A percentile compares a stretch with the other conserved stretches of the same genome.
phyloP scores from a whole-genome alignment of 1,284 basidiomycete species.

The Tilletiopsis washingtonensis region DNA sequence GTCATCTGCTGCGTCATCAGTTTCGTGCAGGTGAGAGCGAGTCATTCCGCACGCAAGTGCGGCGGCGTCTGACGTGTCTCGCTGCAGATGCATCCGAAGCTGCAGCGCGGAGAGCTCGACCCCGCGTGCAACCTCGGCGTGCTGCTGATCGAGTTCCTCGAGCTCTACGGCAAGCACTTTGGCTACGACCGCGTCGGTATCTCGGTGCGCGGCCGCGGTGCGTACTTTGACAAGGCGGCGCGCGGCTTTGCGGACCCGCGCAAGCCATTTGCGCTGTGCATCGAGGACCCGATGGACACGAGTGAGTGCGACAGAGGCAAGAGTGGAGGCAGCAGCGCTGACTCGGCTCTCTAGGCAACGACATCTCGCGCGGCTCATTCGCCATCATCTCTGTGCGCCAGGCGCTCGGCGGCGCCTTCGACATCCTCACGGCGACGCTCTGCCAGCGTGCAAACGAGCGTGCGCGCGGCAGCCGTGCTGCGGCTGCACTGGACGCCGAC shows the following conservation, averaged over 20 bases:
- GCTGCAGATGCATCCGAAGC: constrained; percentile 81
- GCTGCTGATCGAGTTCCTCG: constrained; percentile 89
- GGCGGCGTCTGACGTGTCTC: neutral
- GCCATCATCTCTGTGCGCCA: constrained; percentile 72
- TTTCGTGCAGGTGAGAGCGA: constrained; percentile 67
- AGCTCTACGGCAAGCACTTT: constrained; percentile 86
- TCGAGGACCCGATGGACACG: constrained; percentile 90
- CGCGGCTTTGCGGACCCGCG: constrained; percentile 36
- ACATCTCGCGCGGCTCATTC: constrained; percentile 82
- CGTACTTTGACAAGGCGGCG: constrained; percentile 56
- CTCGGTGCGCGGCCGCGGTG: constrained; percentile 67
- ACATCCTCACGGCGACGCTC: constrained; percentile 61
- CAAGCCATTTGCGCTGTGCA: constrained; percentile 63
- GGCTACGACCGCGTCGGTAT: constrained; percentile 63
- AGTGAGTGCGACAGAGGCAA: constrained; percentile 54
- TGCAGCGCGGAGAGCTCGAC: constrained; percentile 78
- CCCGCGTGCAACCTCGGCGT: constrained; percentile 80
- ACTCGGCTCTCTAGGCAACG: constrained; percentile 62
- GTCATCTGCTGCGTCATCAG: constrained; percentile 87
- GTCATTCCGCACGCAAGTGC: neutral
- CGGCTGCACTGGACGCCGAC: neutral
- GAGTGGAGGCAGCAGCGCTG: neutral
- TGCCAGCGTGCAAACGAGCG: constrained; percentile 34
- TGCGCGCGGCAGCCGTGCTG: constrained; percentile 1
- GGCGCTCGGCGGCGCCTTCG: constrained; percentile 76